Evolutionary conservation across 331 rosid species (phyloP), one percentile per base, ranked within the genome.

Genomic region (Ulmus americana): DNA sequence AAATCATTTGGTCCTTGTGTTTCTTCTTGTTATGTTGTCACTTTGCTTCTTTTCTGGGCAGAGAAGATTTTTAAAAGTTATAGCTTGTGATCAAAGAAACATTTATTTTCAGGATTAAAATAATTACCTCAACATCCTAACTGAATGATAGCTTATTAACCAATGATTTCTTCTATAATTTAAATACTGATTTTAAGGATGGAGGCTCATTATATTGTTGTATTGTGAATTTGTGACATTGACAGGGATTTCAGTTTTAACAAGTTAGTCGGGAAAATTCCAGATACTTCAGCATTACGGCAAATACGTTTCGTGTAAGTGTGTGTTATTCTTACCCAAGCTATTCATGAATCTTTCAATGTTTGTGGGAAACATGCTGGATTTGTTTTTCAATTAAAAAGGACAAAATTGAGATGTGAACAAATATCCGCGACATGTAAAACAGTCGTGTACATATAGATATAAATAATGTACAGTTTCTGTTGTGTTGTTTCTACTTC

Each of bases 161-260:
- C 39, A 57, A 11, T 28, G 35, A 28, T 18, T 49, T 49, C 15
- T 49, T 49, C 54, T 13, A 49, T 8, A 13, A 0, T 49, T 49
- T 15, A 8, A 11, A 15, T 49, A 49, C 6, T 6, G 54, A 13
- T 49, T 39, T 39, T 56, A 11, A 28, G 46, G 40, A 1, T 39
- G 61, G 49, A 70, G 40, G 7, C 60, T 79, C 41, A 48, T 65
- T 58, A 50, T 59, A 15, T 12, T 40, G 38, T 47, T 66, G 38
- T 46, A 63, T 46, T 79, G 9, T 45, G 47, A 56, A 61, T 74
- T 54, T 70, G 54, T 63, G 55, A 18, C 54, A 28, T 63, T 63
- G 64, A 44, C 41, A 92, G 97, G 79, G 97, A 92, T 79, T 76
- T 88, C 70, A 86, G 95, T 82, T 92, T 88, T 72, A 92, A 92